Conservation (phyloP, 208 protist genomes). For the Leishmania aethiopica region DNA sequence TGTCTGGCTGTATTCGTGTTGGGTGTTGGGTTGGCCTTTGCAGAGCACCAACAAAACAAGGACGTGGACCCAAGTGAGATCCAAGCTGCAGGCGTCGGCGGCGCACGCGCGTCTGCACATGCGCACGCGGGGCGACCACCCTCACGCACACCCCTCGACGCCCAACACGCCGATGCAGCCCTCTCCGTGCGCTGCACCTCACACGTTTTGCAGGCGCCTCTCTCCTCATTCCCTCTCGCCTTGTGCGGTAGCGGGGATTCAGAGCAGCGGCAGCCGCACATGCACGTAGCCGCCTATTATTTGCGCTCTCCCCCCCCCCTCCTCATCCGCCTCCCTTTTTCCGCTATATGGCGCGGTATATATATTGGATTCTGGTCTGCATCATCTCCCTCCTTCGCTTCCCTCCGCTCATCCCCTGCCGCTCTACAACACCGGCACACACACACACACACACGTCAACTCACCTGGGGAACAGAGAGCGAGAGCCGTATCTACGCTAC, state of each 20-base stretch:
- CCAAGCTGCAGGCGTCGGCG: neutral
- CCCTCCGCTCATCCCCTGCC: neutral
- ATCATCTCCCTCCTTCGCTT: neutral
- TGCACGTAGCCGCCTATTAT: neutral
- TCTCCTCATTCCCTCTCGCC: neutral
- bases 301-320: too few species aligned
- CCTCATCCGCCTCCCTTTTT: neutral
- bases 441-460: neutral
- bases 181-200: neutral
- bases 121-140: neutral
- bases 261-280: neutral
- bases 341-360: neutral
- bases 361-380: too few species aligned
- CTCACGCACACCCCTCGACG: neutral
- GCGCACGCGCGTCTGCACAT: neutral
- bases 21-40: neutral
- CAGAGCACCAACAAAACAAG: neutral
- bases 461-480: neutral
- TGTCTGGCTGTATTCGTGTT: neutral
- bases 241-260: neutral
- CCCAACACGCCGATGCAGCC: neutral
- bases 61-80: neutral
- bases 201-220: neutral
- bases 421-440: neutral
- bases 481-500: conserved; percentile 4